Base-by-base conservation (phyloP, 768 basidiomycete genomes). In the Agaricus subrufescens region DNA sequence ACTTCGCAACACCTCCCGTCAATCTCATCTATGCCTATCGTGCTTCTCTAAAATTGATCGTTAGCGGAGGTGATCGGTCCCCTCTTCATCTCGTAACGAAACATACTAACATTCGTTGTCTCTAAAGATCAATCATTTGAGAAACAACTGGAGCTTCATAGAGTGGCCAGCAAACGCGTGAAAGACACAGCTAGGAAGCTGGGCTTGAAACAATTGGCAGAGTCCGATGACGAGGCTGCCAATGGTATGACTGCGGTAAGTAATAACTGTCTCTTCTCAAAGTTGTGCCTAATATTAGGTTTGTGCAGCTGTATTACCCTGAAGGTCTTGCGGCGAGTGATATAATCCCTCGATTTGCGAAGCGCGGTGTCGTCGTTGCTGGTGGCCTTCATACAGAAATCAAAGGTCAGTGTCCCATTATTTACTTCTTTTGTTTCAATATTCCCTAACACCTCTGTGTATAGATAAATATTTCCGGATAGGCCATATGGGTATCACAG, bases 1-100 rank as follows among this genome's bases (percentile, higher is more conserved):
- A 98, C 77, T 98, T 98, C 70, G 96, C 95, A 7, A 98, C 94
- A 0, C 91, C 94, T 2, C 94, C 94, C 7, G 91, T 95, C 57
- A 96, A 97, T 73, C 83, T 99, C 62, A 84, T 98, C 65, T 91
- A 93, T 69, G 91, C 97, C 2, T 91, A 91, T 69, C 85, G 88
- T 65, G 80, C 84, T n/a, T 88, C 94, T 8, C 81, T 99, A 50
- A 69, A 70, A 26, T 76, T 81, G 58, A 92, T 99, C 70, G 86
- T 83, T 19, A 19, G 43, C 19, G 43, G 53, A 38, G 49, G 50
- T 51, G 8, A 14, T 46, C 6, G 14, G 4, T 26, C 1, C 3
- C 43, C 14, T 19, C 27, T 11, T 34, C 42, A n/a, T 15, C 26
- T 26, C 2, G 44, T 19, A 19, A 30, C 23, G 23, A 45, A 12